Evolutionary conservation across 495 filamentous ascomycete species (phyloP), one percentile per base, ranked within the genome.

Genomic region (Aspergillus avenaceus): DNA sequence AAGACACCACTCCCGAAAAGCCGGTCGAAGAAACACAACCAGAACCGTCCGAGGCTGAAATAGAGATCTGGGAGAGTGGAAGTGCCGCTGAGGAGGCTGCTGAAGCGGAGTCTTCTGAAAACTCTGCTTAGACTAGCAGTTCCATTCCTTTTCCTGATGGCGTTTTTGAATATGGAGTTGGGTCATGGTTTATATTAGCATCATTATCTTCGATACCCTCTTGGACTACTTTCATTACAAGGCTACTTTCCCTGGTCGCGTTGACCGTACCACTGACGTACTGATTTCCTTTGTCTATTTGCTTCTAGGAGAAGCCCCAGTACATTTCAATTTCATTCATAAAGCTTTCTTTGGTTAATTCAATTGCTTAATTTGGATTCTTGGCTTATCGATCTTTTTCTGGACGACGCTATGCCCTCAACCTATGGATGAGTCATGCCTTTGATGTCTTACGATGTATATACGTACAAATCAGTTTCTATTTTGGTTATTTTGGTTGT

Each of bases 41-140:
- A 3, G 55, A 49, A 23, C 46, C 54, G 2, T 26, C 54, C 2
- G 49, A 65, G 14, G 47, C 51, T 41, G 53, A 55, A n/a, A 57
- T 70, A 26, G 79, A 84, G 64, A 72, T 87, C 22, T 85, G 81
- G 82, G 83, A 86, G 67, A 84, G 80, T 59, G 76, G 68, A 29
- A 83, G 77, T 55, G 74, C 78, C 16, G 79, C 78, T 46, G 81
- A 77, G 31, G 79, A 73, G 47, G 34, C 57, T 26, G 56, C 45
- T 8, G 43, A 32, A 54, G 36, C n/a, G n/a, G n/a, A n/a, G n/a
- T n/a, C n/a, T n/a, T n/a, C n/a, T n/a, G n/a, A n/a, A n/a, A n/a
- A n/a, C n/a, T n/a, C n/a, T n/a, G n/a, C n/a, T n/a, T n/a, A n/a
- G n/a, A n/a, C n/a, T n/a, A n/a, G n/a, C n/a, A n/a, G n/a, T n/a